Conservation (phyloP, 176 grass and related monocot species). For the Elaeis guineensis region DNA sequence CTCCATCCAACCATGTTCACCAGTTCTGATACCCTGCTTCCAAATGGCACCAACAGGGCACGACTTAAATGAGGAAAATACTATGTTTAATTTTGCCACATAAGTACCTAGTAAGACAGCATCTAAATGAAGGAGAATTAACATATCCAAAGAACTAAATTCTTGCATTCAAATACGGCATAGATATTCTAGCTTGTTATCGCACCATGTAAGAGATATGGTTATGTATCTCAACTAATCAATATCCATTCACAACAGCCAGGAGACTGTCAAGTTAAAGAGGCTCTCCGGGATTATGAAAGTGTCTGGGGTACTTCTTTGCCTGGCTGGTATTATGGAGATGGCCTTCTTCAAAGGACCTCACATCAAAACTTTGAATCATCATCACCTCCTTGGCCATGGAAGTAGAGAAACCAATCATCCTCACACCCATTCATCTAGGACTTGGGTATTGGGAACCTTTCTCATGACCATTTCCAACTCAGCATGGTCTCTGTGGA, state of each 20-base stretch:
- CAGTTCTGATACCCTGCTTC: too few relatives aligned
- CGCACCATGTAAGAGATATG: too few relatives aligned
- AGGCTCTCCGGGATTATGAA: slow-evolving; percentile 51
- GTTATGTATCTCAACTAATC: neutral
- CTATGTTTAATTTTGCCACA: too few relatives aligned
- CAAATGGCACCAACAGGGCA: too few relatives aligned
- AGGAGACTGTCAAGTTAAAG: slow-evolving; percentile 55
- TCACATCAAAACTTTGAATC: slow-evolving; percentile 43
- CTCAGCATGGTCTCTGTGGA: slow-evolving; percentile 37
- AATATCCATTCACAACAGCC: slow-evolving; percentile 22
- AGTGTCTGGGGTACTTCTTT: slow-evolving; percentile 40
- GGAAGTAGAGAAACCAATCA: neutral
- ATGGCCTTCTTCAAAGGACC: slow-evolving; percentile 64
- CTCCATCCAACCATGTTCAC: too few relatives aligned
- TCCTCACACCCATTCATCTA: slow-evolving; percentile 18
- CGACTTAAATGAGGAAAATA: too few relatives aligned
- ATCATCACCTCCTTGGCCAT: slow-evolving; percentile 28
- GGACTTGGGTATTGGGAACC: slow-evolving; percentile 46
- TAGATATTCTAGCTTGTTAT: too few relatives aligned
- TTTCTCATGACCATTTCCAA: slow-evolving; percentile 55
- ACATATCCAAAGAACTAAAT: too few relatives aligned
- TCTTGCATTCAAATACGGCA: too few relatives aligned
- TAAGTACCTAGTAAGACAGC: too few relatives aligned
- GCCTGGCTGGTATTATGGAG: slow-evolving; percentile 35
- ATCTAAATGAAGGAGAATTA: too few relatives aligned